Percentiles rank a stretch among this genome's conserved stretches.
These are phyloP conservation scores for Cladophialophora yegresii DNA, from an alignment of 2,329 filamentous ascomycete species.

Conservation along the genomic window DNA sequence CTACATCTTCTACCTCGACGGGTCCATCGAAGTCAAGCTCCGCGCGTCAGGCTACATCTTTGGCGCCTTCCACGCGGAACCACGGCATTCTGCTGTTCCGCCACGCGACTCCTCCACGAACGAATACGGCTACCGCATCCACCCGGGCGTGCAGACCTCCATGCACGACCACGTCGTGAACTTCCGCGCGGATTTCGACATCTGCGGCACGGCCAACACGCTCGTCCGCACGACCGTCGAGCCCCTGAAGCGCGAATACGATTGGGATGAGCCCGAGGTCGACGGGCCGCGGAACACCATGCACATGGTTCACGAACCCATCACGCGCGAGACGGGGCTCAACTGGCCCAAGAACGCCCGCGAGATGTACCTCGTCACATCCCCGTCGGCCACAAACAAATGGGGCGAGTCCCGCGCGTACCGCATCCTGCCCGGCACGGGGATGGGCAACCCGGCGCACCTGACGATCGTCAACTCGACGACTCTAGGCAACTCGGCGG, in stretches of 20 bases:
- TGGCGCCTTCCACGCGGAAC: conserved; percentile 33
- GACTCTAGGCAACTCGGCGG: conserved; percentile 24
- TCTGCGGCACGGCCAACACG: conserved; percentile 40
- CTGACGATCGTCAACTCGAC: conserved; percentile 33
- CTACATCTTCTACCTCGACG: conserved; percentile 57
- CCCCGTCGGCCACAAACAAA: conserved; percentile 42
- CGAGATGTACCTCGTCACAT: conserved; percentile 46
- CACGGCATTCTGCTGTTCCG: conserved; percentile 3
- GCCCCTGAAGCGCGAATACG: conserved; percentile 17
- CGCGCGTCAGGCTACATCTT: conserved; percentile 45
- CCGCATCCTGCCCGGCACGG: conserved; percentile 44
- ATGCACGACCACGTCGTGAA: conserved; percentile 47
- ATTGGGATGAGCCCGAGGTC: conserved; percentile 26
- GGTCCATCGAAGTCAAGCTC: conserved; percentile 55
- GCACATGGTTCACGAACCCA: conserved; percentile 26
- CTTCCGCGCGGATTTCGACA: conserved; percentile 45
- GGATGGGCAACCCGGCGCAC: conserved; percentile 38
- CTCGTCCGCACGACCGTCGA: conserved; percentile 29
- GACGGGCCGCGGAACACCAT: conserved; percentile 22
- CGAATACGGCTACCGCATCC: conserved; percentile 43
- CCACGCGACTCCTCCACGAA: conserved; percentile 37
- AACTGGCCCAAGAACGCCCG: conserved; percentile 44
- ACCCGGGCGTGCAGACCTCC: conserved; percentile 40
- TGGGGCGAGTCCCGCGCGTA: conserved; percentile 48
- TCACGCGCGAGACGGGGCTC: conserved; percentile 36